Base-by-base conservation (phyloP, 139 green algal genomes). In the Haematococcus lacustris region DNA sequence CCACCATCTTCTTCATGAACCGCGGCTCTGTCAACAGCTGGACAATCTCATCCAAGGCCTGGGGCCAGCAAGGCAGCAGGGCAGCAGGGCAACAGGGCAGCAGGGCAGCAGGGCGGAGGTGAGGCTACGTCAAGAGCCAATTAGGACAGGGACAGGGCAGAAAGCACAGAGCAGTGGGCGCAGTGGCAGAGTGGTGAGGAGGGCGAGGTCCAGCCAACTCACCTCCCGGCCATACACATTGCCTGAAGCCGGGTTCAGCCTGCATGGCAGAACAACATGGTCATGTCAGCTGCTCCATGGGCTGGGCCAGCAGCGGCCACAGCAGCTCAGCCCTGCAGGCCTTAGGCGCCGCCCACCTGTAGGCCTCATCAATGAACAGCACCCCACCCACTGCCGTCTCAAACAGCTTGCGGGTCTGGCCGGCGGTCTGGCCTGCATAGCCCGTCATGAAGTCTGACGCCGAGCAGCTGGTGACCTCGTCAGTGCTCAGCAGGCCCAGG, bases 301-400 rank as follows among this genome's bases (percentile, higher is more conserved):
- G n/a, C n/a, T n/a, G n/a, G n/a, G n/a, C n/a, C n/a, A n/a, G n/a
- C n/a, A n/a, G n/a, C n/a, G n/a, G n/a, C n/a, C n/a, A n/a, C n/a
- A n/a, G n/a, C n/a, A n/a, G n/a, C n/a, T n/a, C n/a, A n/a, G n/a
- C n/a, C n/a, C n/a, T n/a, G n/a, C n/a, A n/a, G n/a, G n/a, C n/a
- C n/a, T n/a, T n/a, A n/a, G n/a, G n/a, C n/a, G n/a, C n/a, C n/a
- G 47, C 47, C 26, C 33, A 47, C 80, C 80, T 78, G 81, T 83
- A 87, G 3, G 81, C 81, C 70, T 87, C 78, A 72, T 87, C 78
- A 34, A 87, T 82, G 70, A 87, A 87, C 43, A 87, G 70, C 53
- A 87, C 81, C 1, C 61, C 38, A 6, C 81, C 81, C 50, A 82
- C 43, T 0, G 75, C 77, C 65, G 73, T 68, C 35, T 80, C 50